Conservation (phyloP, 148 eudicot species). For the Amaranthus cruentus region DNA sequence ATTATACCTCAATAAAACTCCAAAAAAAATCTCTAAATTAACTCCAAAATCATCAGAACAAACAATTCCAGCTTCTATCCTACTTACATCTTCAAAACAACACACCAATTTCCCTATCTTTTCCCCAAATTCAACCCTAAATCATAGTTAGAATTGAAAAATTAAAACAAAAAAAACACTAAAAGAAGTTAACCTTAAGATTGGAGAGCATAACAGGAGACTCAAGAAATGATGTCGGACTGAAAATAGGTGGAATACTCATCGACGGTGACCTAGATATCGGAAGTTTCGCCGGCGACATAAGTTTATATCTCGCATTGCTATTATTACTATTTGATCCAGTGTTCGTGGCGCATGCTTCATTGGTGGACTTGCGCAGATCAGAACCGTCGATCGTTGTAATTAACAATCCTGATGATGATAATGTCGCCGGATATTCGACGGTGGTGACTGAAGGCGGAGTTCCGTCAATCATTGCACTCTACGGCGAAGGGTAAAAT, state of each 20-base stretch:
- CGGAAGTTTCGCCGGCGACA: constrained; percentile 93
- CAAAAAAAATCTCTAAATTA: not conserved
- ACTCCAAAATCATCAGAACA: not conserved
- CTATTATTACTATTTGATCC: constrained; percentile 4
- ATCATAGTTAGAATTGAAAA: not conserved
- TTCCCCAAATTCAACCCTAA: not conserved
- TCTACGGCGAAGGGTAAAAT: constrained; percentile 21
- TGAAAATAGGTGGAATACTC: constrained; percentile 79
- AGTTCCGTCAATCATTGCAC: constrained; percentile 15
- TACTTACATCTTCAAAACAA: no score
- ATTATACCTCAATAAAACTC: not conserved
- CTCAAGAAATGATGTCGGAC: constrained; percentile 89
- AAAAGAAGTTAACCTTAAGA: constrained; percentile 50
- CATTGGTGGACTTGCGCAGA: constrained; percentile 12
- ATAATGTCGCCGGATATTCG: not conserved
- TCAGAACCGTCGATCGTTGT: constrained; percentile 14
- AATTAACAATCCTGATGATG: not conserved
- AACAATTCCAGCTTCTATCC: no score
- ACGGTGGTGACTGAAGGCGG: not conserved
- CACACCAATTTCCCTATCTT: no score
- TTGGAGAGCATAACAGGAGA: constrained; percentile 94
- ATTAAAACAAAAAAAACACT: not conserved
- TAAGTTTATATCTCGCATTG: constrained; percentile 63
- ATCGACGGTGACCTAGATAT: constrained; percentile 69
- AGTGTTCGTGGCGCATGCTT: constrained; percentile 13